Evolutionary conservation across 2,329 filamentous ascomycete genomes (phyloP), one percentile per base, ranked within the genome.

Genomic region (Graphium sp.): DNA sequence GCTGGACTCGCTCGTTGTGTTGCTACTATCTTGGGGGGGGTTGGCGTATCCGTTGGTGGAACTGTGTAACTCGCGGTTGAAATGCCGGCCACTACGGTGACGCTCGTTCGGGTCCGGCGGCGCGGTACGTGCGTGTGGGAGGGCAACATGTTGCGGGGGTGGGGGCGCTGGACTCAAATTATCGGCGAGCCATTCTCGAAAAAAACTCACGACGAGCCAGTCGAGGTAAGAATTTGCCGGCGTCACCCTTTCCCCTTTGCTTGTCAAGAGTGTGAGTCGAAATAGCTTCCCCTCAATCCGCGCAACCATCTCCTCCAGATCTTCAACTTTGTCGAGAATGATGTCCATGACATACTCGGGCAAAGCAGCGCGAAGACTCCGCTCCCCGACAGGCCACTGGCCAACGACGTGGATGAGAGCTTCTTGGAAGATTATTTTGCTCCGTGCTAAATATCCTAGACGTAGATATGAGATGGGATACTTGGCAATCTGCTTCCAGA

Each of bases 401-500:
- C 87, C 87, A 1, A 94, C 85, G 1, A 94, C 83, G 43, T 95
- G 87, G 29, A 93, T 81, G 27, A 95, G 62, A 0, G 85, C 83
- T 55, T 95, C 79, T 38, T 79, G 72, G 43, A 84, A 85, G 29
- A 85, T 84, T 39, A 85, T 74, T 38, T 79, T 78, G 42, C 76
- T 85, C 24, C 81, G 73, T 7, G 84, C 77, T 23, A 93, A 64
- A 43, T 84, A 93, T 21, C 84, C 85, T 2, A 95, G 66, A 33
- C 85, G 85, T 26, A 94, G 67, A 46, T 94, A 95, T 34, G 75
- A 84, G 26, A 89, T 81, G 9, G 87, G 85, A 46, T 94, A 94
- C 52, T 93, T 94, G 29, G 85, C 84, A 37, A 94, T 91, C 52
- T 94, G 87, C 50, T 89, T 92, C 77, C 85, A 94, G 3, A 95